Conservation (phyloP, 1,284 basidiomycete genomes). For the Leccinum ponderosum region DNA sequence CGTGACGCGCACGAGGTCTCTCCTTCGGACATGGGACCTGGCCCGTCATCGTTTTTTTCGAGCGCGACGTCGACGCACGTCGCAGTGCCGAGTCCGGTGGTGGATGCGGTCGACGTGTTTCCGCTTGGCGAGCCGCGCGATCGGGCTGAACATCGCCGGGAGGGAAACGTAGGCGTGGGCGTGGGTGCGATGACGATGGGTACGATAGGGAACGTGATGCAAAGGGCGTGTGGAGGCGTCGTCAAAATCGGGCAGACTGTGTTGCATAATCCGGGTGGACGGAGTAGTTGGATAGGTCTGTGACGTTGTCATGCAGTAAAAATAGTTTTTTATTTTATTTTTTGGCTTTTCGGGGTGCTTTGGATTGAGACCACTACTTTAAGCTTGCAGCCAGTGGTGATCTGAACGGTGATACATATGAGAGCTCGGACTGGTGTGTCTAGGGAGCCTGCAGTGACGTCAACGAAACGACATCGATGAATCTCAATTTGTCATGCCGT, state of each 20-base stretch:
- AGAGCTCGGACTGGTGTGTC: neutral
- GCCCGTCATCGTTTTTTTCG: slow-evolving; percentile 27
- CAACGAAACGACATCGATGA: too few relatives aligned
- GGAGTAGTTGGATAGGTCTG: slow-evolving; percentile 92
- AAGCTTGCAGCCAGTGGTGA: too few relatives aligned
- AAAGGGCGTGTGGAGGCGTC: slow-evolving; percentile 29
- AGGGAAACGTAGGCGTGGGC: slow-evolving; percentile 6
- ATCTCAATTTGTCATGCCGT: too few relatives aligned
- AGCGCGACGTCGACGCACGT: slow-evolving; percentile 43
- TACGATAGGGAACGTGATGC: slow-evolving; percentile 14
- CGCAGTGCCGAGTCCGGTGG: slow-evolving; percentile 55
- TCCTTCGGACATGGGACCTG: slow-evolving; percentile 9
- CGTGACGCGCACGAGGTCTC: neutral
- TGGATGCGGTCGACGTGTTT: slow-evolving; percentile 57
- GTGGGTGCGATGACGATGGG: neutral
- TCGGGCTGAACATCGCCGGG: slow-evolving; percentile 15
- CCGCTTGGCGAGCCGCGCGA: slow-evolving; percentile 20
- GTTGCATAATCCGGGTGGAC: slow-evolving; percentile 87
- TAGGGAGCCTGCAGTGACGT: too few relatives aligned
- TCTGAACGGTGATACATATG: too few relatives aligned
- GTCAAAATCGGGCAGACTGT: slow-evolving; percentile 93
- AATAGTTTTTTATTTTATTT: too few relatives aligned
- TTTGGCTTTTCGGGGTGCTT: too few relatives aligned
- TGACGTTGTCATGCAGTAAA: neutral
- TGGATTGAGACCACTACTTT: too few relatives aligned